phyloP scores from a whole-genome alignment of 768 basidiomycete genomes.

The Boletus coccyginus region DNA sequence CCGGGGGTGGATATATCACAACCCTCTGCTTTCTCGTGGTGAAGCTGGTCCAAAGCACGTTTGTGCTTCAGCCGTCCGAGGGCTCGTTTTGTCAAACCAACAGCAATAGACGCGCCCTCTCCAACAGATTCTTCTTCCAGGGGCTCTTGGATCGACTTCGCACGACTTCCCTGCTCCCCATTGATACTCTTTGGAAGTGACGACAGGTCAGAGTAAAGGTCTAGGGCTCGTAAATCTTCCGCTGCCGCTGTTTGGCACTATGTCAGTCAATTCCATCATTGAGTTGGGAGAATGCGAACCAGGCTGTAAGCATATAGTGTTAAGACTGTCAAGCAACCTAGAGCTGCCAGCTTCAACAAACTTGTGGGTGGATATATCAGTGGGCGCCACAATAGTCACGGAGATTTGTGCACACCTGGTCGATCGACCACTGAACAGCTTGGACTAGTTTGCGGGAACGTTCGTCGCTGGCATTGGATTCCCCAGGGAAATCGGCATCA shows the following conservation, averaged over 20 bases:
- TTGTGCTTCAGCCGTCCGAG: conserved; percentile 52
- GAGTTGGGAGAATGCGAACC: conserved; percentile 36
- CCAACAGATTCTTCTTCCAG: conserved; percentile 10
- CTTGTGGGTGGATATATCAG: conserved; percentile 13
- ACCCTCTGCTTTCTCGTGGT: conserved; percentile 6
- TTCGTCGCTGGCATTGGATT: conserved; percentile 9
- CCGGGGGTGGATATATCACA: conserved; percentile 2
- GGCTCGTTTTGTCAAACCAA: conserved; percentile 41
- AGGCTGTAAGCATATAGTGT: conserved; percentile 41
- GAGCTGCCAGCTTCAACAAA: conserved; percentile 20
- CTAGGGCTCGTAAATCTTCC: conserved; percentile 50
- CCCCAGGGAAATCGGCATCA: conserved; percentile 42
- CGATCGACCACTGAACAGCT: conserved; percentile 34
- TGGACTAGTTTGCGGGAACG: conserved; percentile 25
- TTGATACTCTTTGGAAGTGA: conserved; percentile 61
- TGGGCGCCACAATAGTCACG: not conserved
- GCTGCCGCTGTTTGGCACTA: conserved; percentile 39
- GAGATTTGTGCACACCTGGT: conserved; percentile 35
- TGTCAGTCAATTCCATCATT: not conserved
- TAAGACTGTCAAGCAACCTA: conserved; percentile 44
- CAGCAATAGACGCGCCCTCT: conserved; percentile 1
- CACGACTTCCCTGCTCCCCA: conserved; percentile 42
- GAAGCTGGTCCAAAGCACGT: conserved; percentile 37
- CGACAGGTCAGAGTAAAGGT: conserved; percentile 57
- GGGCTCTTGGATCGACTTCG: conserved; percentile 8